phyloP scores from a whole-genome alignment of 2,329 filamentous ascomycete genomes.

The Curvularia spicifera region DNA sequence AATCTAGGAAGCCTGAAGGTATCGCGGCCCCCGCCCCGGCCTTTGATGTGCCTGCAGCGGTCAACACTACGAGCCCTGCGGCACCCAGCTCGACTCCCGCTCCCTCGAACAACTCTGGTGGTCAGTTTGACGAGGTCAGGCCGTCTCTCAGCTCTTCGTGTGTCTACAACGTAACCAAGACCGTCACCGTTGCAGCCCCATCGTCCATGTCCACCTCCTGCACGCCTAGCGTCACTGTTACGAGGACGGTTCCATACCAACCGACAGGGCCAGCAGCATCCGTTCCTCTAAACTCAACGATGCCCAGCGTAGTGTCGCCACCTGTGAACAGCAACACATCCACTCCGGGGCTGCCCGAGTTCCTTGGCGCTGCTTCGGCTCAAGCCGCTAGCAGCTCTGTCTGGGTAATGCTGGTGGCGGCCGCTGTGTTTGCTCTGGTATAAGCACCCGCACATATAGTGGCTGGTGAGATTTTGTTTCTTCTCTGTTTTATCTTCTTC shows the following conservation, averaged over 20 bases:
- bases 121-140: constrained; percentile 17
- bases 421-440: constrained; percentile 28
- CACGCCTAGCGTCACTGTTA: constrained; percentile 33
- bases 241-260: constrained; percentile 32
- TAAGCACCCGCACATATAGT: constrained; percentile 19
- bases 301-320: constrained; percentile 22
- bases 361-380: constrained; percentile 27
- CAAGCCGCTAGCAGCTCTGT: constrained; percentile 29
- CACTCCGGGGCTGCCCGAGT: constrained; percentile 27
- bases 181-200: constrained; percentile 5
- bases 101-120: constrained; percentile 22
- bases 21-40: not conserved
- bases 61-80: constrained; percentile 11
- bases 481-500: constrained; percentile 14
- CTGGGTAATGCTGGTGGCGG: constrained; percentile 28
- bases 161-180: constrained; percentile 9
- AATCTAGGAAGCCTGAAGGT: constrained; percentile 18
- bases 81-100: constrained; percentile 5
- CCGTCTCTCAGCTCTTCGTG: constrained; percentile 19
- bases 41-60: constrained; percentile 2
- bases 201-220: constrained; percentile 11
- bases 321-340: constrained; percentile 34
- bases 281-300: constrained; percentile 22
- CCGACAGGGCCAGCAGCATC: constrained; percentile 6
- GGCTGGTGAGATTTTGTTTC: constrained; percentile 2